Percentiles rank a stretch among this genome's conserved stretches.
Conservation (phyloP, 75 land plant species). For the Sequoia sempervirens region DNA sequence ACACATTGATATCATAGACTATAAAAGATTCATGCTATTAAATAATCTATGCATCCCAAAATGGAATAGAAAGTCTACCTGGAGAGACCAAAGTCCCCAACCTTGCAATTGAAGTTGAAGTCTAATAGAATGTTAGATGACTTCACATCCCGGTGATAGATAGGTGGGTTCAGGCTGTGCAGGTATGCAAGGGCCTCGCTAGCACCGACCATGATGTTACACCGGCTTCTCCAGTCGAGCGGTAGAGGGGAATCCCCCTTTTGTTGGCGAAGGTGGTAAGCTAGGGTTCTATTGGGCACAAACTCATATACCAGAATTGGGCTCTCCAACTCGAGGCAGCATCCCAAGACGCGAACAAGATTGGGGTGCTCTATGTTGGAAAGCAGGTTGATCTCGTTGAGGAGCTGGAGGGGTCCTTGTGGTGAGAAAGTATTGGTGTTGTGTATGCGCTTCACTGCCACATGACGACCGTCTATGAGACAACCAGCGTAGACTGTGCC, state of each 20-base stretch:
- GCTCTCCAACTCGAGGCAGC: slow-evolving; percentile 19
- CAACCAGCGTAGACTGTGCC: slow-evolving; percentile 24
- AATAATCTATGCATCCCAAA: no score
- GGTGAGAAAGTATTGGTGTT: background rate
- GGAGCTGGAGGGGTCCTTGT: slow-evolving; percentile 15
- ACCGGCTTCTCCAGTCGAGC: slow-evolving; percentile 14
- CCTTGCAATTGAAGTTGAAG: slow-evolving; percentile 8
- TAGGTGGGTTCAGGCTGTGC: slow-evolving; percentile 12
- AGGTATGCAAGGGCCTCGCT: slow-evolving; percentile 15
- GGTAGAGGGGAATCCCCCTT: background rate
- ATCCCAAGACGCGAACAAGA: slow-evolving; percentile 22
- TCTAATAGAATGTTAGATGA: slow-evolving; percentile 21
- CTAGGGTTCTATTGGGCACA: slow-evolving; percentile 30
- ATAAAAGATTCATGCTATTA: no score
- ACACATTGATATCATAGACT: no score
- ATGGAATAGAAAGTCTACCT: background rate
- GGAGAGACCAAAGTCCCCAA: slow-evolving; percentile 22
- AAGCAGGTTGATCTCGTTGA: slow-evolving; percentile 29
- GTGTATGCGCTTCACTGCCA: slow-evolving; percentile 23
- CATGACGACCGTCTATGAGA: slow-evolving; percentile 20
- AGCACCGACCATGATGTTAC: slow-evolving; percentile 11
- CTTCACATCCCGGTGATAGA: slow-evolving; percentile 26
- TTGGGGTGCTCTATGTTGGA: slow-evolving; percentile 20
- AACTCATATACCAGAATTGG: slow-evolving; percentile 30
- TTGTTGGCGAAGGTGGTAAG: slow-evolving; percentile 9